These are phyloP conservation scores for Tetracladium setigerum DNA, from an alignment of 495 filamentous ascomycete species.

Conservation along the genomic window DNA sequence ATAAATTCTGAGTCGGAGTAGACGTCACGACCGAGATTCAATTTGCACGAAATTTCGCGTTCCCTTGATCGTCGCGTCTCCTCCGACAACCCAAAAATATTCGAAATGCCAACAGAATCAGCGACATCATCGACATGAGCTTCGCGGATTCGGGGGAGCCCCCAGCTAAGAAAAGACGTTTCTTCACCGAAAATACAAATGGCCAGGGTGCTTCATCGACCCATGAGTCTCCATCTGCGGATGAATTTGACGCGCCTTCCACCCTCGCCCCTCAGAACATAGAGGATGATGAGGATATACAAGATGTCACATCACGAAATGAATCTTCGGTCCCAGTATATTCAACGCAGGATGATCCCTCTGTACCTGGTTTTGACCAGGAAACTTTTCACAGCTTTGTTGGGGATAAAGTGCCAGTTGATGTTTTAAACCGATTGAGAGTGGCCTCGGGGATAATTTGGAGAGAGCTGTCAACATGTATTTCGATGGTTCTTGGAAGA, in stretches of 20 bases:
- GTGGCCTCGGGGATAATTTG: conserved; percentile 50
- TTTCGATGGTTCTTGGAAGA: conserved; percentile 89
- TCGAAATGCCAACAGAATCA: conserved; percentile 6
- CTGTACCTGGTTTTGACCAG: conserved; percentile 48
- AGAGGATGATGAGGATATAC: neutral
- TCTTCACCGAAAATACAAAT: conserved; percentile 57
- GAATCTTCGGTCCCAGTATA: neutral
- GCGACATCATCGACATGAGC: conserved; percentile 37
- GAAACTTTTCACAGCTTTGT: conserved; percentile 63
- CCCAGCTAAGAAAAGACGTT: conserved; percentile 73
- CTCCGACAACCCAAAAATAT: conserved; percentile 9
- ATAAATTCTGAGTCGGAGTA: neutral
- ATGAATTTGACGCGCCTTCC: conserved; percentile 18
- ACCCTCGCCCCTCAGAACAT: neutral
- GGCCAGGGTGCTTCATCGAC: conserved; percentile 10
- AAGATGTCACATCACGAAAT: neutral
- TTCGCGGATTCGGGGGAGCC: conserved; percentile 47
- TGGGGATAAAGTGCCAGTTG: conserved; percentile 51
- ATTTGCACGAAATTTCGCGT: conserved; percentile 32
- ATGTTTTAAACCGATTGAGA: conserved; percentile 43
- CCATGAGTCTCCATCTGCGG: conserved; percentile 12
- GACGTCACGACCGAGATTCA: conserved; percentile 20
- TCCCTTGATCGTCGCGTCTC: conserved; percentile 32
- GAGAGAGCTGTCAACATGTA: conserved; percentile 77
- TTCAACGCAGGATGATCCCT: conserved; percentile 1